A percentile compares a stretch with the other conserved stretches of the same genome.
Conservation (phyloP, 1,139 yeast genomes). For the Candida sanyaensis region DNA sequence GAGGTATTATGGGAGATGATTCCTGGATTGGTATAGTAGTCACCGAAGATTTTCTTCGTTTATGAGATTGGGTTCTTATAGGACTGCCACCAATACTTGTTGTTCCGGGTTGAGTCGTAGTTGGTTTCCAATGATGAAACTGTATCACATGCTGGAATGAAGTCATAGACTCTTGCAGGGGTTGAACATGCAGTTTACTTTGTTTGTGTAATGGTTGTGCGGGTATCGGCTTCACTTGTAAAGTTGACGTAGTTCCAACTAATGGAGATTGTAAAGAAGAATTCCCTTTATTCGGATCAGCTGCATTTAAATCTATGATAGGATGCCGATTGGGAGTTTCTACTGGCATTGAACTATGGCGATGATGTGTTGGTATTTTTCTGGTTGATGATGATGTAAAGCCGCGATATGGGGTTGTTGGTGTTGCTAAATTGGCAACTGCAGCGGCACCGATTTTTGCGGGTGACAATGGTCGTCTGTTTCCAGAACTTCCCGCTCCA, state of each 20-base stretch:
- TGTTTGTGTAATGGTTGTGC: slow-evolving; percentile 48
- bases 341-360: slow-evolving; percentile 47
- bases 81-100: slow-evolving; percentile 13
- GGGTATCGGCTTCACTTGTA: slow-evolving; percentile 47
- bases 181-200: slow-evolving; percentile 34
- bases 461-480: slow-evolving; percentile 49
- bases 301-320: slow-evolving; percentile 9
- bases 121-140: slow-evolving; percentile 57
- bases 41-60: slow-evolving; percentile 24
- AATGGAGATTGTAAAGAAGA: slow-evolving; percentile 20
- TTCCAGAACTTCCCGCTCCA: slow-evolving; percentile 31
- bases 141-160: slow-evolving; percentile 55
- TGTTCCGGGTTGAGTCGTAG: slow-evolving; percentile 20
- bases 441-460: slow-evolving; percentile 76
- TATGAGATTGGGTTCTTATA: slow-evolving; percentile 15
- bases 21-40: slow-evolving; percentile 9
- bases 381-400: slow-evolving; percentile 17
- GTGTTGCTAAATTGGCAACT: slow-evolving; percentile 54
- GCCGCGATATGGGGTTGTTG: slow-evolving; percentile 29
- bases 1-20: slow-evolving; percentile 5
- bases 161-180: slow-evolving; percentile 52
- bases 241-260: slow-evolving; percentile 32
- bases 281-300: slow-evolving; percentile 5
- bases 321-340: slow-evolving; percentile 19
- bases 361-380: slow-evolving; percentile 28